phyloP scores from a whole-genome alignment of 106 monocot species.

The Dendrobium chrysotoxum region DNA sequence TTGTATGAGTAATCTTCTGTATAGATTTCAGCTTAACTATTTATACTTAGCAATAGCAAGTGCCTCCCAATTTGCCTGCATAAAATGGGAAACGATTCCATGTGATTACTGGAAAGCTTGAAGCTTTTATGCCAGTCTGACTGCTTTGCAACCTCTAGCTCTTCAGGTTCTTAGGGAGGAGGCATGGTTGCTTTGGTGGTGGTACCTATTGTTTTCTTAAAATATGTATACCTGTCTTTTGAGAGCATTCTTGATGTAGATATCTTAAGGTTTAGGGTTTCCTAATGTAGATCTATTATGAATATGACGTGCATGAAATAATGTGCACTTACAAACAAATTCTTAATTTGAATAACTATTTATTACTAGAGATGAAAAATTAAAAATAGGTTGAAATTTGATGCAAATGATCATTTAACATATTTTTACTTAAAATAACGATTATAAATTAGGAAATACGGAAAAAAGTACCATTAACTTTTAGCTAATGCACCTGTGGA shows the following conservation, averaged over 20 bases:
- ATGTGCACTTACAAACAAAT: not conserved
- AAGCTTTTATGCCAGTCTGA: not conserved
- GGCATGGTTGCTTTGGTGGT: not conserved
- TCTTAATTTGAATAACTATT: not conserved
- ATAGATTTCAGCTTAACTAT: not conserved
- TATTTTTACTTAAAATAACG: not conserved
- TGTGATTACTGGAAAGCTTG: not conserved
- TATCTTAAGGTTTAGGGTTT: not conserved
- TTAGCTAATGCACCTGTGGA: not conserved
- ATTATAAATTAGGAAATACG: not conserved
- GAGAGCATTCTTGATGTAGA: not conserved
- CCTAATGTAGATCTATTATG: not conserved
- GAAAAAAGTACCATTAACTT: not conserved
- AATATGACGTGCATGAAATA: not conserved
- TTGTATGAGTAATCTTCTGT: not conserved
- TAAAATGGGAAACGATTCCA: not conserved
- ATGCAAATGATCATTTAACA: not conserved
- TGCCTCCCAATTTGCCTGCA: not conserved
- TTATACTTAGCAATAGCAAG: not conserved
- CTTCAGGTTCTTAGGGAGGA: not conserved
- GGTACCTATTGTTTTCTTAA: not conserved
- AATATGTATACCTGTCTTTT: not conserved
- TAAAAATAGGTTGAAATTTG: not conserved
- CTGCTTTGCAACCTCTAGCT: not conserved
- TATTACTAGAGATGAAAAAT: not conserved